Evolutionary conservation across 2,329 filamentous ascomycete genomes (phyloP).

Genomic region (Fusarium fujikuroi): DNA sequence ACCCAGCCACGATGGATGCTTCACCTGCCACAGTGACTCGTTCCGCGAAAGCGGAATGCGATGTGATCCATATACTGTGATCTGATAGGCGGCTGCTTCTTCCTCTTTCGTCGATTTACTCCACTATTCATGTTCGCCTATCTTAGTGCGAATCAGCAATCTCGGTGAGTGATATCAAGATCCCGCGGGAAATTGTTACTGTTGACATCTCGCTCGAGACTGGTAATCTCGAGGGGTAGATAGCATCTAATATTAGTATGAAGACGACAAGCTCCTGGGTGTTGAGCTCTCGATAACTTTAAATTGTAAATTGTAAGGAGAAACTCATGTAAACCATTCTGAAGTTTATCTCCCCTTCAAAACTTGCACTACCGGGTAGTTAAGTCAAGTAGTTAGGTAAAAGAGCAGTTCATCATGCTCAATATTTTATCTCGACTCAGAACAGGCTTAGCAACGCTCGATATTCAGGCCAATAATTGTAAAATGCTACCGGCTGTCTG

Average conservation of each 20-base stretch:
- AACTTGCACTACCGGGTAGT: background rate
- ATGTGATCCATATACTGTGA: accelerated
- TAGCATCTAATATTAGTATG: accelerated
- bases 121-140: background rate
- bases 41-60: background rate
- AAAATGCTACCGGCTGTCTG: accelerated
- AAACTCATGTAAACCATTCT: background rate
- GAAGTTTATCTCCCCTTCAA: background rate
- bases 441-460: accelerated
- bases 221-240: accelerated
- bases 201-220: accelerated
- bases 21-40: background rate
- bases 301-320: accelerated
- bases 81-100: background rate
- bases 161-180: background rate
- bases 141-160: background rate
- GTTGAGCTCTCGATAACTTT: no score
- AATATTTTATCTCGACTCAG: background rate
- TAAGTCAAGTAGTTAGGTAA: accelerated
- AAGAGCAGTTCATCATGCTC: accelerated
- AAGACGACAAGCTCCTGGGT: background rate
- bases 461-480: accelerated
- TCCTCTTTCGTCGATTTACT: accelerated
- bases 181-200: accelerated
- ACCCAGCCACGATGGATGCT: background rate